A percentile compares a stretch with the other conserved stretches of the same genome.
Conservation (phyloP, 2,329 filamentous ascomycete genomes). For the Pseudocercospora cruenta region DNA sequence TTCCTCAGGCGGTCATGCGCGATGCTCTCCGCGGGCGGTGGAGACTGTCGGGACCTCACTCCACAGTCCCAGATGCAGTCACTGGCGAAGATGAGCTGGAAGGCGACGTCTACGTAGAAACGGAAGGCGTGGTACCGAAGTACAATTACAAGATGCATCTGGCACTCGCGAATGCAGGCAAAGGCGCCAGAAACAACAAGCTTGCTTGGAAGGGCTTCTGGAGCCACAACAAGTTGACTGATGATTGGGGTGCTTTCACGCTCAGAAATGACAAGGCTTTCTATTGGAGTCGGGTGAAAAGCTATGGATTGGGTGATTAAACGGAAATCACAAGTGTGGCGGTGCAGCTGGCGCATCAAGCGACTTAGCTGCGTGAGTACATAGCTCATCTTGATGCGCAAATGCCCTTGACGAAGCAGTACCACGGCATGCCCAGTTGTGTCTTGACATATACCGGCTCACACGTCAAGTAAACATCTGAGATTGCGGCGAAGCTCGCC, state of each 20-base stretch:
- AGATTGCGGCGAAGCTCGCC: neutral
- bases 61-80: constrained; percentile 23
- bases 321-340: too few relatives aligned
- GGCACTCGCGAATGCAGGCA: constrained; percentile 65
- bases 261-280: constrained; percentile 64
- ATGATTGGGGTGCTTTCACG: constrained; percentile 85
- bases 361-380: too few relatives aligned
- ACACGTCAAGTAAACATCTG: too few relatives aligned
- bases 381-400: too few relatives aligned
- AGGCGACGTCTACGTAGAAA: constrained; percentile 79
- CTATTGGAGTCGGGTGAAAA: constrained; percentile 65
- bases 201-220: constrained; percentile 86
- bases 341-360: too few relatives aligned
- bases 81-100: constrained; percentile 51
- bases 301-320: constrained; percentile 43
- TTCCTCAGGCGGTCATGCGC: constrained; percentile 64
- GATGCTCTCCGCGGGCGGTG: constrained; percentile 68
- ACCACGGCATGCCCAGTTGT: too few relatives aligned
- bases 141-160: constrained; percentile 87
- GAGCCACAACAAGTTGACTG: constrained; percentile 85
- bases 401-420: too few relatives aligned
- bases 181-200: constrained; percentile 76
- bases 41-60: constrained; percentile 60
- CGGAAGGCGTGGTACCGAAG: constrained; percentile 75
- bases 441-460: too few relatives aligned